These are phyloP conservation scores for Kwoniella botswanensis DNA, from an alignment of 768 basidiomycete species.

Conservation along the genomic window DNA sequence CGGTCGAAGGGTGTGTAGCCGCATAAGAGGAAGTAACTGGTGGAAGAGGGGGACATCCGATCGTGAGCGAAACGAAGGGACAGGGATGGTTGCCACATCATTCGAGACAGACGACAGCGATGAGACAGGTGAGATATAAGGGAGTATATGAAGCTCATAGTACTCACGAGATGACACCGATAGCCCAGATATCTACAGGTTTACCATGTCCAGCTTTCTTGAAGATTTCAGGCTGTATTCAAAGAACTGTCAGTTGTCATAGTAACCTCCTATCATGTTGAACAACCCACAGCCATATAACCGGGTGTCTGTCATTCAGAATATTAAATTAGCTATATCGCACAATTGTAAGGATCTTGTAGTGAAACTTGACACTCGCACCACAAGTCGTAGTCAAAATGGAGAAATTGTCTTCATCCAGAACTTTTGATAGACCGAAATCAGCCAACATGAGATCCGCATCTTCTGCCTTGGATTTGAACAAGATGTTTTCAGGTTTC, in stretches of 20 bases:
- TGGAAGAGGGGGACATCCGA: constrained; percentile 1
- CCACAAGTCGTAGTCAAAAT: constrained; percentile 94
- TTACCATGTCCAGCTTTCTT: constrained; percentile 93
- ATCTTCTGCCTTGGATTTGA: constrained; percentile 84
- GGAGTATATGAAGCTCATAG: no score
- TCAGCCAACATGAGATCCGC: constrained; percentile 97
- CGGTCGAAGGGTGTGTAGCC: constrained; percentile 95
- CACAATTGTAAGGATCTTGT: neutral
- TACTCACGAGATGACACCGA: constrained; percentile 84
- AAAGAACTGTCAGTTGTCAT: constrained; percentile 40
- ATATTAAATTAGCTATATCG: neutral
- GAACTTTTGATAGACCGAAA: constrained; percentile 78
- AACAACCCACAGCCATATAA: constrained; percentile 52
- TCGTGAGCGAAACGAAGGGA: constrained; percentile 3
- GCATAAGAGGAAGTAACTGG: constrained; percentile 81
- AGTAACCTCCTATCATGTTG: neutral
- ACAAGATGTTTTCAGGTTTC: constrained; percentile 97
- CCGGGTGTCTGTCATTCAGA: constrained; percentile 44
- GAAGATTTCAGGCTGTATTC: constrained; percentile 85
- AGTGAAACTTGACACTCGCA: constrained; percentile 58
- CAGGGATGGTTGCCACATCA: no score
- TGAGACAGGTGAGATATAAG: no score
- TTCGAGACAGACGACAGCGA: no score
- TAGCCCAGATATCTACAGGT: constrained; percentile 95
- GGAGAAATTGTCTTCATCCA: constrained; percentile 86